Evolutionary conservation across 352 stramenopile genomes (phyloP), one percentile per base, ranked within the genome.

Genomic region (Thraustochytrium striatum): DNA sequence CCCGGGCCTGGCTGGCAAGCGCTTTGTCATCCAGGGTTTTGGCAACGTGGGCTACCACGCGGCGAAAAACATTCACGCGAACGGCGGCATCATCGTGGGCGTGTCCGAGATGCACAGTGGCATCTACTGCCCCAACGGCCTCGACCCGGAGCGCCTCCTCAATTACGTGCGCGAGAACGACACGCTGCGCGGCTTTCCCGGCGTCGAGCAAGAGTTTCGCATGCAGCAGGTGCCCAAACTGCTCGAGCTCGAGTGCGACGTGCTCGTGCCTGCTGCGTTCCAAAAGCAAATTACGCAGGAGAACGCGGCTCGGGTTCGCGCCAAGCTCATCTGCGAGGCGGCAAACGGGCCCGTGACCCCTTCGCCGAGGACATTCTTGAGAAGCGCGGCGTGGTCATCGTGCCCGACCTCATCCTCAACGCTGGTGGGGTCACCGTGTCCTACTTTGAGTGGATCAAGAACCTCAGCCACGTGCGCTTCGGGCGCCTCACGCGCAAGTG

Each of bases 391-490:
- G 43, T 79, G 25, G 30, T 55, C 38, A 58, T 83, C 25, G 33
- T 83, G 11, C 79, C 79, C 2, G 79, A 83, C 62, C 78, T 83
- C 19, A 81, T 83, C 30, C 55, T 82, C 30, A 83, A 83, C 53
- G 69, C 79, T 21, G 79, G 79, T 21, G 79, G 79, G 1, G 79
- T 83, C 16, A 83, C 72, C 1, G 79, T 83, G 55, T 83, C 79
- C 13, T 83, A 83, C 61, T 83, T 83, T 61, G 79, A 83, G 62
- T 83, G 79, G 79, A 33, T 83, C 11, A 82, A 83, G 38, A 83
- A 83, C 78, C 69, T 83, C 13, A 53, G 61, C 35, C 78, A 82
- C 39, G 78, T 82, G 53, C 78, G 78, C 44, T 82, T 82, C 73
- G 78, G 78, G n/a, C 65, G 78, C 35, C 62, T 82, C 25, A 82